phyloP scores from a whole-genome alignment of 768 basidiomycete genomes.

The Podaxis sp. region DNA sequence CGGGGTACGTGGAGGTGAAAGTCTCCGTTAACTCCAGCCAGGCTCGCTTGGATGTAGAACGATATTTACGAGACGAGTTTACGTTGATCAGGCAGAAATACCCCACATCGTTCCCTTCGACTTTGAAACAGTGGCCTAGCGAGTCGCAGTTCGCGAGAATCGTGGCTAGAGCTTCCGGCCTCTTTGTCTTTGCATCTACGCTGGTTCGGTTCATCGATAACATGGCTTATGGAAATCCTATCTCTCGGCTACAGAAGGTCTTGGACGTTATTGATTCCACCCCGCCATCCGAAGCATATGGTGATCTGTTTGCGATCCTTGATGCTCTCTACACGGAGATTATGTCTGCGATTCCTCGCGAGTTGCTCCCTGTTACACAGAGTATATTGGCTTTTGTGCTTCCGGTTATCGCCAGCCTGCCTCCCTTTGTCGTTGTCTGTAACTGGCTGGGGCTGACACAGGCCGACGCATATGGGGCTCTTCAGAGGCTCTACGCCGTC shows the following conservation, averaged over 20 bases:
- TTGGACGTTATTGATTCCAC: neutral
- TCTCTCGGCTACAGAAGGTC: conserved; percentile 5
- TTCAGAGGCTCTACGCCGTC: neutral
- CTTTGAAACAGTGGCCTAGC: conserved; percentile 21
- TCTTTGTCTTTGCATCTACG: conserved; percentile 26
- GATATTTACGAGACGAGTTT: conserved; percentile 17
- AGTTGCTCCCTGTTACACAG: neutral
- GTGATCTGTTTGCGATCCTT: neutral
- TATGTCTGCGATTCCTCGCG: neutral
- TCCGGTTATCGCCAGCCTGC: no score
- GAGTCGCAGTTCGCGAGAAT: conserved; percentile 14
- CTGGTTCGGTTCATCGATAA: conserved; percentile 21
- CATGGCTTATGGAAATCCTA: neutral
- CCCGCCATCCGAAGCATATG: neutral
- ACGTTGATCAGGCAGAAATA: conserved; percentile 12
- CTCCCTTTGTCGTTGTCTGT: neutral
- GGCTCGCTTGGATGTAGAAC: conserved; percentile 19
- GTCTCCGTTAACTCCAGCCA: conserved; percentile 13
- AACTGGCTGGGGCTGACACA: neutral
- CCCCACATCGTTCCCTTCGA: neutral
- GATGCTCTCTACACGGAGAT: neutral
- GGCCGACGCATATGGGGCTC: neutral
- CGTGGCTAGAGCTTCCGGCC: conserved; percentile 20
- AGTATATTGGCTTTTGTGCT: neutral
- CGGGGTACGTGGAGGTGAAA: neutral